These are phyloP conservation scores for Mortierella hygrophila DNA, from an alignment of 192 early-diverging fungal species.

Conservation along the genomic window DNA sequence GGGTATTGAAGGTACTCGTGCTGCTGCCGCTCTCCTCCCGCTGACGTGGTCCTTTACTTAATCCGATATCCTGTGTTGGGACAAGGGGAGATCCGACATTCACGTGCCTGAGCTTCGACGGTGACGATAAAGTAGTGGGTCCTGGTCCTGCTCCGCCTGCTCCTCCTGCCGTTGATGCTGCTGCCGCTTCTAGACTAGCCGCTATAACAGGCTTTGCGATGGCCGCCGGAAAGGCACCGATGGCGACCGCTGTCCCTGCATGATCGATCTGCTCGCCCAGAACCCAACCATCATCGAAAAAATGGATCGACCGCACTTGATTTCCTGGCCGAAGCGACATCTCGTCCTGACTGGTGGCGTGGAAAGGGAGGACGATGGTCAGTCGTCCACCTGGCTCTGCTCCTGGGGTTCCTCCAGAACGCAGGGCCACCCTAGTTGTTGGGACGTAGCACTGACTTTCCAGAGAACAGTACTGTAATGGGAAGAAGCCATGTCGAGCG, in stretches of 20 bases:
- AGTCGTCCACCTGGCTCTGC: slow-evolving; percentile 37
- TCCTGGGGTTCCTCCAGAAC: slow-evolving; percentile 18
- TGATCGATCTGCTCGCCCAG: slow-evolving; percentile 53
- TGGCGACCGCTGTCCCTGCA: slow-evolving; percentile 25
- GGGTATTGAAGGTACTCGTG: slow-evolving; percentile 41
- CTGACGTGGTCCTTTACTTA: slow-evolving; percentile 20
- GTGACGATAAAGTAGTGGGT: slow-evolving; percentile 20
- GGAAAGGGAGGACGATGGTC: slow-evolving; percentile 37
- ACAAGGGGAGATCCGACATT: slow-evolving; percentile 37
- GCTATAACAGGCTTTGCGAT: slow-evolving; percentile 38
- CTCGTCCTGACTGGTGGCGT: slow-evolving; percentile 34
- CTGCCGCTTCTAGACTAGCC: slow-evolving; percentile 8
- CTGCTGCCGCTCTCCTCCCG: slow-evolving; percentile 34
- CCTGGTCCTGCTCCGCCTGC: background rate
- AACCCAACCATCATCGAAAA: slow-evolving; percentile 53
- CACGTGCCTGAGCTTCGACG: slow-evolving; percentile 39
- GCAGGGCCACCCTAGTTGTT: slow-evolving; percentile 22
- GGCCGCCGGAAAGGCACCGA: slow-evolving; percentile 32
- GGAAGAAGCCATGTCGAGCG: slow-evolving; percentile 49
- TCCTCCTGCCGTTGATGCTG: slow-evolving; percentile 9
- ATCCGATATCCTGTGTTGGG: slow-evolving; percentile 36
- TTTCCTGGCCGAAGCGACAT: slow-evolving; percentile 49
- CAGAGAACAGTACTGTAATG: slow-evolving; percentile 45
- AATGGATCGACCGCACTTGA: slow-evolving; percentile 43
- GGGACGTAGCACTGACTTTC: slow-evolving; percentile 51